A percentile compares a stretch with the other conserved stretches of the same genome.
Evolutionary conservation across 2,329 filamentous ascomycete genomes (phyloP).

Genomic region (Aureobasidium sp.): DNA sequence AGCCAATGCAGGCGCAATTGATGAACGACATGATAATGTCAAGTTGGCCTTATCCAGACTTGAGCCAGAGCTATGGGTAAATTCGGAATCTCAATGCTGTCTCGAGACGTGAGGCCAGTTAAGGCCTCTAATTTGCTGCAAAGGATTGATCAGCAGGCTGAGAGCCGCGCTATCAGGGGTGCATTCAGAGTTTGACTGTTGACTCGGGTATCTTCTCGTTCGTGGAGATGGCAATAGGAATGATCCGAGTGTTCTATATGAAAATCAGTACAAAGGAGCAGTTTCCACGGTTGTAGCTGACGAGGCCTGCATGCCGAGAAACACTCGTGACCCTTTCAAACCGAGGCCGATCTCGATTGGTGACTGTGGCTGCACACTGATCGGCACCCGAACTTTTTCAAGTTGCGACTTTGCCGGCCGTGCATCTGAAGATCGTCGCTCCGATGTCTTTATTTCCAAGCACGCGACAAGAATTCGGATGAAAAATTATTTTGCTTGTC

Average conservation of each 20-base stretch:
- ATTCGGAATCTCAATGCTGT: not conserved
- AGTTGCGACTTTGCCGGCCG: constrained; percentile 8
- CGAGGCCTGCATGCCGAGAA: constrained; percentile 6
- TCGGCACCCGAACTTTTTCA: constrained; percentile 10
- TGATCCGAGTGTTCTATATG: not conserved
- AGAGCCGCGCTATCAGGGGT: not conserved
- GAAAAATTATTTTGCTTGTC: not conserved
- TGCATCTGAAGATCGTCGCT: constrained; percentile 8
- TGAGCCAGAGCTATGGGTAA: not conserved
- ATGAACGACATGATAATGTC: not conserved
- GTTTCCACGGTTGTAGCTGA: constrained; percentile 4
- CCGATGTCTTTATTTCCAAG: constrained; percentile 5
- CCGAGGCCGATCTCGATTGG: constrained; percentile 1
- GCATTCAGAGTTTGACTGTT: not conserved
- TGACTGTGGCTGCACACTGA: not conserved
- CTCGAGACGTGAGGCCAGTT: not conserved
- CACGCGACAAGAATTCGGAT: constrained; percentile 5
- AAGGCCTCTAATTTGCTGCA: not conserved
- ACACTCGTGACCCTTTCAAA: constrained; percentile 1
- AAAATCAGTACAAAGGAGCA: not conserved
- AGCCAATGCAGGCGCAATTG: not conserved
- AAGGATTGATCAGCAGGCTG: not conserved
- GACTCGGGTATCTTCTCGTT: not conserved
- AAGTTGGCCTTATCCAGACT: not conserved
- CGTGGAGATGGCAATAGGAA: not conserved